Evolutionary conservation across 352 stramenopile genomes (phyloP), one percentile per base, ranked within the genome.

Genomic region (Phytopythium boreale): DNA sequence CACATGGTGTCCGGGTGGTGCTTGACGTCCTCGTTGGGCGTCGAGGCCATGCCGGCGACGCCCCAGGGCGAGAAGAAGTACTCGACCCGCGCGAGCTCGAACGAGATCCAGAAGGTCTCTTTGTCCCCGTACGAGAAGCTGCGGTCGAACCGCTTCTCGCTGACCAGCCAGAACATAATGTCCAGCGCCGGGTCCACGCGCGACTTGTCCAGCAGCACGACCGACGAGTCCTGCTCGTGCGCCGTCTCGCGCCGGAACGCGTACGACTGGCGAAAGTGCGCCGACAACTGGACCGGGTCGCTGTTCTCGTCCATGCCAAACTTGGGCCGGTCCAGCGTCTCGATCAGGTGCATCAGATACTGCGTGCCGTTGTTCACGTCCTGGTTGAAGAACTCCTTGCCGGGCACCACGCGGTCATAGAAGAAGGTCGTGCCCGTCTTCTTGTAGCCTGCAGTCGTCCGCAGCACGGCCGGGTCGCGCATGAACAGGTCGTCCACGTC

Each of bases 11-110:
- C 67, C 15, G 72, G 72, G 61, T 89, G 77, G 10, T 71, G 68
- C 27, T 65, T 63, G 50, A 82, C 72, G 58, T 91, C 82, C 36
- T 79, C 29, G 60, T 87, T 86, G 22, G 76, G 43, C 0, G 70
- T 64, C 1, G 77, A 84, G 26, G 76, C 70, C 14, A 88, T 73
- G 2, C 75, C 74, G 15, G 72, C 79, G 20, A 76, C 68, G 0
- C 76, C 71, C 77, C 79, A 87, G 0, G 80, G 80, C 0, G 79
- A 88, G 58, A 92, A 92, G 51, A 72, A 75, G 52, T 90, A 90
- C 26, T 72, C 56, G 7, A 59, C 55, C 27, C 78, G 72, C 0
- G 76, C 70, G 9, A 89, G 62, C 27, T 82, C 80, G 63, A 74
- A 92, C 19, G 79, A 68, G 11, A 92, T 68, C 79, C 82, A 90